Conservation (phyloP, 768 basidiomycete species). For the Plicaturopsis crispa region DNA sequence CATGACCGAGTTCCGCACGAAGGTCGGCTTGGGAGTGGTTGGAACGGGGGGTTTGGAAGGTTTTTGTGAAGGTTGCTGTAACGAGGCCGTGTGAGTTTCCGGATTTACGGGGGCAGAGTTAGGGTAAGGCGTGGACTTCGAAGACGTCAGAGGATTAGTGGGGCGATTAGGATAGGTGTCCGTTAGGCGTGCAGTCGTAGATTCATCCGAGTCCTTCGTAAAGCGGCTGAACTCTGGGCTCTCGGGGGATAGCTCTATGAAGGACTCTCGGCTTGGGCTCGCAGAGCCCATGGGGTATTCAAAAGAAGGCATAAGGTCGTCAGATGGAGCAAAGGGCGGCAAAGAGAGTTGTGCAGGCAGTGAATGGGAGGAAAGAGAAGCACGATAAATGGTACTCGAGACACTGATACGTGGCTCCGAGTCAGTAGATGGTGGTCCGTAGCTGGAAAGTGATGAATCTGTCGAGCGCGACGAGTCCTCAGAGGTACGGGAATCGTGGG, state of each 20-base stretch:
- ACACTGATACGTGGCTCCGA: conserved; percentile 31
- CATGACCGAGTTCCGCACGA: conserved; percentile 16
- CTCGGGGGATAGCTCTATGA: conserved; percentile 40
- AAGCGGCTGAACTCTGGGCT: no score
- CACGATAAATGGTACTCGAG: conserved; percentile 31
- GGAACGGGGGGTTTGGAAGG: conserved; percentile 32
- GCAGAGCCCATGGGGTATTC: conserved; percentile 12
- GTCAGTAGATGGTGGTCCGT: conserved; percentile 21
- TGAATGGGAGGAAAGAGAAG: conserved; percentile 20
- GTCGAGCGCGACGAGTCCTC: conserved; percentile 3
- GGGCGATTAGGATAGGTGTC: no score
- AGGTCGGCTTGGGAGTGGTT: conserved; percentile 34
- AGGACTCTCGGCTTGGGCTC: conserved; percentile 35
- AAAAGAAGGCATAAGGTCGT: conserved; percentile 9
- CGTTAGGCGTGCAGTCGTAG: no score
- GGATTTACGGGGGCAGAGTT: no score
- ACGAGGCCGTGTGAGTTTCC: no score
- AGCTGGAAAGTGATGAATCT: conserved; percentile 3
- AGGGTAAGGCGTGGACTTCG: no score
- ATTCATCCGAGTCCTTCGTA: no score
- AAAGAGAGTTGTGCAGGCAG: conserved; percentile 21
- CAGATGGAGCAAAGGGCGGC: conserved; percentile 17
- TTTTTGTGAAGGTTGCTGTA: conserved; percentile 21
- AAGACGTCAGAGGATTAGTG: no score
- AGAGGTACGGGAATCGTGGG: conserved; percentile 14